Conservation (phyloP, 192 early-diverging fungal genomes). For the Geosiphon pyriformis region DNA sequence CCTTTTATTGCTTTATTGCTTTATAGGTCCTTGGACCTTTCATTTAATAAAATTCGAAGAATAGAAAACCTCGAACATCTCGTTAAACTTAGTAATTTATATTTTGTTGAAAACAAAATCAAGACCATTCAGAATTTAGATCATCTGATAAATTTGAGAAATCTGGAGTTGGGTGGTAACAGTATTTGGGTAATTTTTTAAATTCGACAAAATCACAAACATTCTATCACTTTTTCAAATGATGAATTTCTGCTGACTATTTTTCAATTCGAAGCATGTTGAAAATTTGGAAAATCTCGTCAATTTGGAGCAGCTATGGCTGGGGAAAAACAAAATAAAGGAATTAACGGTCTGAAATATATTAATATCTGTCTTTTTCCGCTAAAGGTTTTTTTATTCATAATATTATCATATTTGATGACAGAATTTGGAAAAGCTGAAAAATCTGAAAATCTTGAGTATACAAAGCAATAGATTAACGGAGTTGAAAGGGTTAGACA, state of each 20-base stretch:
- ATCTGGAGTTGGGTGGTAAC: constrained; percentile 94
- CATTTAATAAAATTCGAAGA: constrained; percentile 90
- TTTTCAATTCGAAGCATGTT: constrained; percentile 47
- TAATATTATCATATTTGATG: no score
- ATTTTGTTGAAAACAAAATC: constrained; percentile 93
- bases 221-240: no score
- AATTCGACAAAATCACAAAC: no score
- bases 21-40: constrained; percentile 68
- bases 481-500: constrained; percentile 68
- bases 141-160: constrained; percentile 59
- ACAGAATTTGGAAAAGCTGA: constrained; percentile 57
- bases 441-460: constrained; percentile 62
- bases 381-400: no score
- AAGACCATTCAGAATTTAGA: constrained; percentile 72
- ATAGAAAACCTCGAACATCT: constrained; percentile 67
- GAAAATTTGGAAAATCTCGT: constrained; percentile 76
- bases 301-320: constrained; percentile 83
- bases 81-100: constrained; percentile 65
- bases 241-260: background rate
- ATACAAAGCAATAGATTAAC: constrained; percentile 87
- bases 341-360: constrained; percentile 72
- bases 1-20: background rate
- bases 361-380: no score
- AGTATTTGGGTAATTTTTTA: constrained; percentile 65
- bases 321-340: constrained; percentile 97